Evolutionary conservation across 257 asterid species (phyloP), one percentile per base, ranked within the genome.

Genomic region (Datura wrightii): DNA sequence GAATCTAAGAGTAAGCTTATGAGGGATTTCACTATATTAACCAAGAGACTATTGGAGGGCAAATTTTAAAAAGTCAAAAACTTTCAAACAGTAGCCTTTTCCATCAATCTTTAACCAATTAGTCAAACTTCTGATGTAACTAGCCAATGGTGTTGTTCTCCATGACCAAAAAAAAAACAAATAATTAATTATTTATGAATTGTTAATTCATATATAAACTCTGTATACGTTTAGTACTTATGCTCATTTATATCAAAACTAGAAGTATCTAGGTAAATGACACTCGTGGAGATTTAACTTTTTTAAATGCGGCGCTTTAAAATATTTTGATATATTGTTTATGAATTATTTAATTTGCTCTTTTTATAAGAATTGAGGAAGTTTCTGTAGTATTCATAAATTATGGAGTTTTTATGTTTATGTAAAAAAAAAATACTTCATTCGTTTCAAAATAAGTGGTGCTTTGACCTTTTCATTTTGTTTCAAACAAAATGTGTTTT

Each of bases 71-170:
- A 76, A 76, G 82, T 76, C 82, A 76, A 76, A 7, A 76, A 76
- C 62, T 31, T 76, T 76, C 6, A 50, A 76, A 50, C 62, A 76
- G 82, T 76, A 31, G 31, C 62, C 0, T 50, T 31, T 15, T 50
- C 31, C 82, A 50, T 76, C 82, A 76, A 52, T 76, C 62, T 50
- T 4, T 24, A 24, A 76, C 24, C 46, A 76, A 31, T 46, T 31
- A 76, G 82, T 76, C 82, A 76, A 76, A 76, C 46, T 50, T 76
- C 31, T 76, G 82, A 76, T 76, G 62, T 50, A 24, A 76, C 82
- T 50, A 76, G 46, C 62, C 82, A 13, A 76, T 14, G 46, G 3
- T 15, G 4, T 5, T 44, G 9, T 9, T 8, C 8, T 10, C 2
- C 31, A 69, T 69, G 53, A 39, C 52, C 46, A 69, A 42, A 41